Conservation (phyloP, 306 rosid species). For the Begonia peltatifolia region DNA sequence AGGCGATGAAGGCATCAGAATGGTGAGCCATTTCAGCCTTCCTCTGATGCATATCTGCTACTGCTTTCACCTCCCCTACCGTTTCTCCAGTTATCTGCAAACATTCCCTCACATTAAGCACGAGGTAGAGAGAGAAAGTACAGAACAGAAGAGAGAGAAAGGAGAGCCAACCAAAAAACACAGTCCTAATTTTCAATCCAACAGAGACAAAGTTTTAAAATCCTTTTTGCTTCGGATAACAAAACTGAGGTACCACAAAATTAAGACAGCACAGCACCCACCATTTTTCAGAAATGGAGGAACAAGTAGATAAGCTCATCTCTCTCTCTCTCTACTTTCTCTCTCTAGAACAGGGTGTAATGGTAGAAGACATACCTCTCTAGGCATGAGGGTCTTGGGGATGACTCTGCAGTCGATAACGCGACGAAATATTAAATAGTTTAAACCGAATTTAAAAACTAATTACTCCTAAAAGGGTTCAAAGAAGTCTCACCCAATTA, state of each 20-base stretch:
- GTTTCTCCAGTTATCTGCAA: slow-evolving; percentile 94
- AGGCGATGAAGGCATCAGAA: slow-evolving; percentile 97
- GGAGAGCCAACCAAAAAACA: too few species aligned
- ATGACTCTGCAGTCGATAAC: slow-evolving; percentile 62
- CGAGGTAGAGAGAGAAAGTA: slow-evolving; percentile 7
- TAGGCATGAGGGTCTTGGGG: slow-evolving; percentile 94
- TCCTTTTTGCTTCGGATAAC: slow-evolving; percentile 26
- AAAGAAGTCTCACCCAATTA: slow-evolving; percentile 48
- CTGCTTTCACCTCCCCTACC: slow-evolving; percentile 96
- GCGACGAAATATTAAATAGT: slow-evolving; percentile 18
- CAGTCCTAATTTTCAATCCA: not conserved
- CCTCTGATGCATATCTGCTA: slow-evolving; percentile 97
- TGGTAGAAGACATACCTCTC: slow-evolving; percentile 62
- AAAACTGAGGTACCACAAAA: slow-evolving; percentile 37
- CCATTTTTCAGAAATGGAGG: slow-evolving; percentile 3
- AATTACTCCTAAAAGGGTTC: not conserved
- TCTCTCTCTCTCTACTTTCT: slow-evolving; percentile 10
- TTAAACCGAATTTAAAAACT: not conserved
- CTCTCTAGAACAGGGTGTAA: slow-evolving; percentile 13
- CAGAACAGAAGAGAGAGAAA: too few species aligned
- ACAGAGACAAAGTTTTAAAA: slow-evolving; percentile 7
- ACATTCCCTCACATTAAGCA: not conserved
- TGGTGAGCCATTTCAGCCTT: slow-evolving; percentile 99
- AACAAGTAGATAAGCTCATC: slow-evolving; percentile 18
- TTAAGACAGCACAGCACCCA: not conserved